Conservation (phyloP, 2,329 filamentous ascomycete species). For the Fusarium luffae region DNA sequence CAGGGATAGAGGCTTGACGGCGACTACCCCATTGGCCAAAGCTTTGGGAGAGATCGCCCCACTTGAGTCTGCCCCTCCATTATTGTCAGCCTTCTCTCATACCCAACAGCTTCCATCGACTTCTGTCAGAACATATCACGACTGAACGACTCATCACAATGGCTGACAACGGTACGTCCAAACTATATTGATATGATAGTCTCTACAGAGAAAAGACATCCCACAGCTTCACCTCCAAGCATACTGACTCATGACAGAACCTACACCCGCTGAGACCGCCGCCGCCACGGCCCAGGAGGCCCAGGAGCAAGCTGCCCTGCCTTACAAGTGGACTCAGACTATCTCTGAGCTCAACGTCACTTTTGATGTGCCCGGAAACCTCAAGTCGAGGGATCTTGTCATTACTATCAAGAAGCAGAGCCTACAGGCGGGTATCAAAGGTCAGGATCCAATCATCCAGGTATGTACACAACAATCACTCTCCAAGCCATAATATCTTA, state of each 20-base stretch:
- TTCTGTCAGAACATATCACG: constrained; percentile 25
- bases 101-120: constrained; percentile 36
- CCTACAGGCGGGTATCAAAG: constrained; percentile 85
- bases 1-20: constrained; percentile 17
- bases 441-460: constrained; percentile 84
- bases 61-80: constrained; percentile 39
- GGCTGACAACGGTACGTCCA: constrained; percentile 51
- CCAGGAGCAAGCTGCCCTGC: constrained; percentile 88
- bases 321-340: constrained; percentile 97
- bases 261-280: constrained; percentile 65
- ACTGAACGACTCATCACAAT: constrained; percentile 45
- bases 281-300: constrained; percentile 76
- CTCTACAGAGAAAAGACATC: rapidly evolving
- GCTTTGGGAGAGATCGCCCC: background rate
- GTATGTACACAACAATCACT: constrained; percentile 59
- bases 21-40: constrained; percentile 35
- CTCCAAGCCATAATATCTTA: background rate
- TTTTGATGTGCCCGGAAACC: constrained; percentile 80
- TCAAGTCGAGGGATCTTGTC: constrained; percentile 85
- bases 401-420: constrained; percentile 84
- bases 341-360: constrained; percentile 88
- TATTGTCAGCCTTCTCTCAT: constrained; percentile 47
- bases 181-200: background rate
- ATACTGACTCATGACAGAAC: constrained; percentile 54
- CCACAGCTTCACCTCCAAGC: background rate